These are phyloP conservation scores for Penicillium malachiteum DNA, from an alignment of 495 filamentous ascomycete genomes.

Conservation along the genomic window DNA sequence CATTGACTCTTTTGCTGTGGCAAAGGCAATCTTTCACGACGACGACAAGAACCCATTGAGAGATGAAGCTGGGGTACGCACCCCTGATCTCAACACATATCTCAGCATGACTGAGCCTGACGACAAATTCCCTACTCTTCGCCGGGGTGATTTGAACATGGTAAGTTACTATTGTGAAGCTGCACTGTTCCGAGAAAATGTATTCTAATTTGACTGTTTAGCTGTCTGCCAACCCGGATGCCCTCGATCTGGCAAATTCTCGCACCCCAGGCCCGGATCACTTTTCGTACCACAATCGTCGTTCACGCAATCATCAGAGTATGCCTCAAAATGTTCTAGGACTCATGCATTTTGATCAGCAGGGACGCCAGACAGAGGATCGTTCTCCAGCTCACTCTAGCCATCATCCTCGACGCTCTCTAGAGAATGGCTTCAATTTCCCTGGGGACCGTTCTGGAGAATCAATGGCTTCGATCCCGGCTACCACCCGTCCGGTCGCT, in stretches of 20 bases:
- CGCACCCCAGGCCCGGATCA: slow-evolving; percentile 64
- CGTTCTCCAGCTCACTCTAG: slow-evolving; percentile 24
- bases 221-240: slow-evolving; percentile 79
- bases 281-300: slow-evolving; percentile 67
- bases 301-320: slow-evolving; percentile 77
- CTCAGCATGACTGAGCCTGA: slow-evolving; percentile 72
- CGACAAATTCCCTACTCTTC: slow-evolving; percentile 81
- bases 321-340: slow-evolving; percentile 63
- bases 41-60: slow-evolving; percentile 56
- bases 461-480: slow-evolving; percentile 21
- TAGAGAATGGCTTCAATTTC: slow-evolving; percentile 53
- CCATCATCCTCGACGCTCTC: slow-evolving; percentile 48
- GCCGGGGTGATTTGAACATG: slow-evolving; percentile 65
- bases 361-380: slow-evolving; percentile 26
- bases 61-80: slow-evolving; percentile 52
- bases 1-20: slow-evolving; percentile 71
- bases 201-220: slow-evolving; percentile 36
- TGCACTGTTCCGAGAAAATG: not conserved
- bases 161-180: slow-evolving; percentile 47
- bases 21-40: slow-evolving; percentile 79
- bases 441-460: slow-evolving; percentile 30
- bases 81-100: slow-evolving; percentile 64
- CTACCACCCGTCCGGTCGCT: slow-evolving; percentile 27
- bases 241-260: slow-evolving; percentile 75
- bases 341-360: slow-evolving; percentile 36